Evolutionary conservation across 1,139 yeast species (phyloP), one percentile per base, ranked within the genome.

Genomic region (Debaryomyces udenii): DNA sequence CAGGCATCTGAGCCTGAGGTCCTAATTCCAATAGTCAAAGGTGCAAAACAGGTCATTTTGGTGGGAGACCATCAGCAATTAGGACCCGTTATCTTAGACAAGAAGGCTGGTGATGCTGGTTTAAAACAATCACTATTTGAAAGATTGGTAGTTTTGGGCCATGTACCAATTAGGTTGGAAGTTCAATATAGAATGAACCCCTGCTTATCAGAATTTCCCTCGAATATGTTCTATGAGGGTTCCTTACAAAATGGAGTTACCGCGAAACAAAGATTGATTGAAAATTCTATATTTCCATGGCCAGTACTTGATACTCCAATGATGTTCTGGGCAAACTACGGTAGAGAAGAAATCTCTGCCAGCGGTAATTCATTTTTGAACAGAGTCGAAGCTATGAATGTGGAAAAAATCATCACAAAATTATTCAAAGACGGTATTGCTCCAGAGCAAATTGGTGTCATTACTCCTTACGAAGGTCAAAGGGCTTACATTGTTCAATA

Each of bases 131-230:
- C 96, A 0, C 66, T 90, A 40, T 91, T 90, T 62, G 97, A 91
- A 63, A 76, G 97, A 52, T 68, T 91, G 49, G 84, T 90, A 35
- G 74, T 83, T n/a, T 74, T 89, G 45, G 96, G 96, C 2, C 93
- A 87, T 58, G 79, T 81, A 7, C 97, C 97, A 9, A 82, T 88
- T 47, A 71, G 96, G 48, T 72, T 91, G 44, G 95, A 89, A 50
- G 96, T 90, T 23, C 98, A 91, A 61, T 91, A 91, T 63, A 84
- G 98, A 67, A 91, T 91, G 98, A 87, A 90, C 59, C 98, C 98
- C 2, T 74, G 82, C 47, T 67, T 91, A 42, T 81, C 94, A 48
- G 96, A 88, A 54, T 91, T 89, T 58, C 86, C 96, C 15, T 84
- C 94, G 55, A 89, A 90, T 60, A 84, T 87, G 88, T 91, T 89